A percentile compares a stretch with the other conserved stretches of the same genome.
Conservation (phyloP, 306 rosid genomes). For the Gynostemma pentaphyllum region DNA sequence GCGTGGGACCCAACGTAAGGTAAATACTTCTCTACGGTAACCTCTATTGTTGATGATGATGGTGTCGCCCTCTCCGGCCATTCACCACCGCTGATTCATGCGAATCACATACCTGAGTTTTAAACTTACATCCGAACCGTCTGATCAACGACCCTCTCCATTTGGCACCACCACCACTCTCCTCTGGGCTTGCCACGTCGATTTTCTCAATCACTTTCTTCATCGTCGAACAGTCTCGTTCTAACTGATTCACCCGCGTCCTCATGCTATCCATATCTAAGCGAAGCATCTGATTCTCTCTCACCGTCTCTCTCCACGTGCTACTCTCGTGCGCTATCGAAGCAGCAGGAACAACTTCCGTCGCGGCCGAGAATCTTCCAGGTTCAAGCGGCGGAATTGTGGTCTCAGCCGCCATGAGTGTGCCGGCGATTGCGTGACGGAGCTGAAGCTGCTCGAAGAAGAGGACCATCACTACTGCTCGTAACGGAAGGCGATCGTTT, state of each 20-base stretch:
- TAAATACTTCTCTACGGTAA: not conserved
- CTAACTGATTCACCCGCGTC: slow-evolving; percentile 95
- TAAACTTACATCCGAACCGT: slow-evolving; percentile 80
- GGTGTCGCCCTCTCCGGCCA: slow-evolving; percentile 49
- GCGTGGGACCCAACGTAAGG: not conserved
- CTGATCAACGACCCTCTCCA: slow-evolving; percentile 51
- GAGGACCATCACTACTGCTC: slow-evolving; percentile 80
- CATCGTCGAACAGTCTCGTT: slow-evolving; percentile 89
- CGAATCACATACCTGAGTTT: slow-evolving; percentile 92
- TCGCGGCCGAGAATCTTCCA: slow-evolving; percentile 30
- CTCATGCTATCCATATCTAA: slow-evolving; percentile 98
- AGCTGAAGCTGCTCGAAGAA: slow-evolving; percentile 98
- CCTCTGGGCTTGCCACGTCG: slow-evolving; percentile 30
- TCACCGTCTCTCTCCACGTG: slow-evolving; percentile 72
- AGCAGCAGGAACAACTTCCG: slow-evolving; percentile 10
- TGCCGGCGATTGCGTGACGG: slow-evolving; percentile 84
- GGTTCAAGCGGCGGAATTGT: slow-evolving; percentile 21
- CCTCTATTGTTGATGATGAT: slow-evolving; percentile 30
- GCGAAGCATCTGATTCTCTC: slow-evolving; percentile 95
- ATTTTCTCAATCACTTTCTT: slow-evolving; percentile 60
- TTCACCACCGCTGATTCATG: slow-evolving; percentile 62
- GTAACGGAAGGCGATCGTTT: slow-evolving; percentile 85
- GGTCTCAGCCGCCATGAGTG: slow-evolving; percentile 51
- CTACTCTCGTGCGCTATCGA: slow-evolving; percentile 15
- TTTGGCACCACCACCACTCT: slow-evolving; percentile 2